Evolutionary conservation across 371 early-diverging fungal species (phyloP), one percentile per base, ranked within the genome.

Genomic region (Mucor piriformis): DNA sequence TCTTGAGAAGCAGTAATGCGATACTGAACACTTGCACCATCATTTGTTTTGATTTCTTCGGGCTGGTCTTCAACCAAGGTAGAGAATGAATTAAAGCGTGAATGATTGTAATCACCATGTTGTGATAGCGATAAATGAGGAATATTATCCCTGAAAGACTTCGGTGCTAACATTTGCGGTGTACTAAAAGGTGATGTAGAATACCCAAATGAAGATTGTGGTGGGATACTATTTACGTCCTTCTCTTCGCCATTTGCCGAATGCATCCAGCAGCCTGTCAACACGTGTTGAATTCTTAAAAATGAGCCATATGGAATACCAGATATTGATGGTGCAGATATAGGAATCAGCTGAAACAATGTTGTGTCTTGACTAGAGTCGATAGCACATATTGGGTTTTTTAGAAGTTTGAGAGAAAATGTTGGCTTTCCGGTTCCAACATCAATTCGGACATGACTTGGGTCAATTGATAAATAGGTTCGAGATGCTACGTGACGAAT

Each of bases 181-280:
- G 29, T 29, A 29, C 29, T 29, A 4, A 29, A 29, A 29, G 29
- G 29, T 6, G 29, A 37, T 37, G 38, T 10, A 37, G 11, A 10
- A 37, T 15, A 37, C 11, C 38, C 21, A 20, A 42, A 42, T 6
- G 43, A 6, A 7, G 43, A 11, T 37, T 37, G 43, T 4, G 43
- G 43, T 6, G 10, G 43, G 18, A 20, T 42, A 10, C n/a, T 6
- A 42, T 10, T n/a, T n/a, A 20, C 2, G 3, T 24, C 42, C 6
- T 47, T 40, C 12, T 70, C 64, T 7, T 68, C 63, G 4, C 66
- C 59, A 10, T 59, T 54, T 1, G 61, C 61, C 0, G 77, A 65
- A 63, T 82, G 80, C 46, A 85, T 59, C 85, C 85, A 85, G n/a
- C 79, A 67, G n/a, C 72, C 70, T 7, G 81, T 82, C 6, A 64